Evolutionary conservation across 176 grass and related monocot species (phyloP).

Genomic region (Hordeum marinum): DNA sequence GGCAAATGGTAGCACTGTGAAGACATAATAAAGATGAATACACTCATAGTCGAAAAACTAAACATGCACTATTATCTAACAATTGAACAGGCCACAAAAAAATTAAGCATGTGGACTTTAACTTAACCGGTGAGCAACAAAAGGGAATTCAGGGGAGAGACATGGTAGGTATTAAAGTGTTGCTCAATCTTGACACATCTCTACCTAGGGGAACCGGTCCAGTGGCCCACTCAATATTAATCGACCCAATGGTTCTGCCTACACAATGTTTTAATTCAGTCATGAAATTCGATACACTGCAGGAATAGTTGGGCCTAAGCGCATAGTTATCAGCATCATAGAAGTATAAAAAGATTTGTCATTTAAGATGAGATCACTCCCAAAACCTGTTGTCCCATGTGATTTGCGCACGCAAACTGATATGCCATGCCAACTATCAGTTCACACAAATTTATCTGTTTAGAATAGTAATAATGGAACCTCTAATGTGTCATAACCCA

Average conservation of each 20-base stretch:
- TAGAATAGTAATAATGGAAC: neutral
- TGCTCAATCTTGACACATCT: neutral
- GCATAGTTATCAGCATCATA: neutral
- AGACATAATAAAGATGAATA: neutral
- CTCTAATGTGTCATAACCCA: neutral
- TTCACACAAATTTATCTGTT: neutral
- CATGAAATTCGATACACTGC: neutral
- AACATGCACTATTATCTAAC: neutral
- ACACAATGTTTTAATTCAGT: neutral
- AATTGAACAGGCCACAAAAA: neutral
- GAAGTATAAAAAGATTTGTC: neutral
- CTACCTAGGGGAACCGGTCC: neutral
- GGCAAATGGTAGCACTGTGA: neutral
- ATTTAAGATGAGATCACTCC: neutral
- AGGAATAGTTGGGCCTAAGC: neutral
- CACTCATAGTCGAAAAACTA: neutral
- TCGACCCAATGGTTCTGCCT: neutral
- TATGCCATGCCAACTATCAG: neutral
- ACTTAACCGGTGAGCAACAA: neutral
- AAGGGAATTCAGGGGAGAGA: neutral
- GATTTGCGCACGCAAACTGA: neutral
- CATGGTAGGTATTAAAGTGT: neutral
- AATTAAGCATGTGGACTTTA: neutral
- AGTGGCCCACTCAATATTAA: neutral
- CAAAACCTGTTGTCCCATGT: neutral